Evolutionary conservation across 352 stramenopile genomes (phyloP).

Genomic region (Phytopythium ostracodes): DNA sequence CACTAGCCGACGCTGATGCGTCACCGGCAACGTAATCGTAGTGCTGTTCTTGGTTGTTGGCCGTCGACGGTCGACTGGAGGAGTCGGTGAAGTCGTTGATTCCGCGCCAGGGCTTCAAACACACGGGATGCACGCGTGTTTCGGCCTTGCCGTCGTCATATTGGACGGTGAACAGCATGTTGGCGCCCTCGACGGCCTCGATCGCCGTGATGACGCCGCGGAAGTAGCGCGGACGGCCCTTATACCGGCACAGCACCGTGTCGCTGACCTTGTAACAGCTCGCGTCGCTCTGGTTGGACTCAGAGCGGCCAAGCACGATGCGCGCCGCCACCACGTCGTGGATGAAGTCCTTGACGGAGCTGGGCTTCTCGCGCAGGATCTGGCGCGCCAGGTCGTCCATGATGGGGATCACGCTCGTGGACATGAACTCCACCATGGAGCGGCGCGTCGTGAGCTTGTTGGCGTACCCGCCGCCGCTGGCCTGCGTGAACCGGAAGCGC

Average conservation of each 20-base stretch:
- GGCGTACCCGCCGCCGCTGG: slow-evolving; percentile 35
- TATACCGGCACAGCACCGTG: slow-evolving; percentile 60
- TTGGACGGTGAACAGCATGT: slow-evolving; percentile 44
- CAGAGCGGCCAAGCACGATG: slow-evolving; percentile 31
- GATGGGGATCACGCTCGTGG: slow-evolving; percentile 74
- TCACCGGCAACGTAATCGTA: not conserved
- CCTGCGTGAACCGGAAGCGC: slow-evolving; percentile 25
- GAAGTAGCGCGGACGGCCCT: slow-evolving; percentile 59
- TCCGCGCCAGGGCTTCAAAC: slow-evolving; percentile 31
- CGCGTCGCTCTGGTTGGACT: slow-evolving; percentile 41
- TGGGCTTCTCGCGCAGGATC: slow-evolving; percentile 69
- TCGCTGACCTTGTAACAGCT: slow-evolving; percentile 36
- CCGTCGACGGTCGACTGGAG: not conserved
- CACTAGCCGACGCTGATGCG: not conserved
- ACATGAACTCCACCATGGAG: slow-evolving; percentile 86
- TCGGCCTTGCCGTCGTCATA: slow-evolving; percentile 74
- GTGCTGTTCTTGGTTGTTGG: slow-evolving; percentile 19
- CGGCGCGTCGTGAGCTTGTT: slow-evolving; percentile 66
- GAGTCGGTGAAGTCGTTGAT: not conserved
- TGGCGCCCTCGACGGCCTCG: slow-evolving; percentile 14
- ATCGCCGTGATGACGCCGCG: slow-evolving; percentile 45
- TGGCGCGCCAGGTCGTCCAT: slow-evolving; percentile 83
- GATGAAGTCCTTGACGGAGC: slow-evolving; percentile 59
- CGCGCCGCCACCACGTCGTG: slow-evolving; percentile 51
- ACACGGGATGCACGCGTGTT: slow-evolving; percentile 65